These are phyloP conservation scores for Jackrogersella multiformis DNA, from an alignment of 495 filamentous ascomycete species.

Conservation along the genomic window DNA sequence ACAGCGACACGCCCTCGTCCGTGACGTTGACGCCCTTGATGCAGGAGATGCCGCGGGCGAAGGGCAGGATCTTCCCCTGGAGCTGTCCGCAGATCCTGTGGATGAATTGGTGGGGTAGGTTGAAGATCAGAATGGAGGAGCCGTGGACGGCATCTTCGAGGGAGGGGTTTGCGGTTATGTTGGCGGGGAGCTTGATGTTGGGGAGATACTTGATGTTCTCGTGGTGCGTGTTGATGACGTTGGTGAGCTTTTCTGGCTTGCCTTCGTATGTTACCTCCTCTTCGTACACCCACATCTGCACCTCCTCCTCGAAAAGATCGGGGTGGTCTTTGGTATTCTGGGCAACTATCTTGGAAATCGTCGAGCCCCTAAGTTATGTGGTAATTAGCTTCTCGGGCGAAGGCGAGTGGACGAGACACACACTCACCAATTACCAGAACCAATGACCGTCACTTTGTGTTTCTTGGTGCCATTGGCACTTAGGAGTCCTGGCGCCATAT, in stretches of 20 bases:
- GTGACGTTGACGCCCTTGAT: slow-evolving; percentile 97
- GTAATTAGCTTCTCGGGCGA: slow-evolving; percentile 20
- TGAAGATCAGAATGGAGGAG: slow-evolving; percentile 92
- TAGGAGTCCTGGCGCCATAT: slow-evolving; percentile 38
- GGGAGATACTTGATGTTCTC: slow-evolving; percentile 99
- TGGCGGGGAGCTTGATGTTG: slow-evolving; percentile 80
- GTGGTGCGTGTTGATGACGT: slow-evolving; percentile 88
- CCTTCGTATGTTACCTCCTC: slow-evolving; percentile 81
- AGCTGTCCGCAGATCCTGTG: slow-evolving; percentile 84
- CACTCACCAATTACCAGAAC: slow-evolving; percentile 93
- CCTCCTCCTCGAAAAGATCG: slow-evolving; percentile 82
- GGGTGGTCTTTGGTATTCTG: slow-evolving; percentile 84
- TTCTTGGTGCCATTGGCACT: slow-evolving; percentile 61
- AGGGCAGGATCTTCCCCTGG: slow-evolving; percentile 87
- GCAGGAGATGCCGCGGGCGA: slow-evolving; percentile 92
- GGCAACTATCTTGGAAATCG: slow-evolving; percentile 95
- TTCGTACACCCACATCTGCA: slow-evolving; percentile 98
- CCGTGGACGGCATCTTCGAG: slow-evolving; percentile 81
- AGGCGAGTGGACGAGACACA: not conserved
- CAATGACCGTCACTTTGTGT: slow-evolving; percentile 94
- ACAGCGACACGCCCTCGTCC: slow-evolving; percentile 80
- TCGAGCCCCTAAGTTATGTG: slow-evolving; percentile 74
- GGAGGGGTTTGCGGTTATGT: slow-evolving; percentile 90
- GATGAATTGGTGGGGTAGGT: slow-evolving; percentile 98
- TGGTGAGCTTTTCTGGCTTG: slow-evolving; percentile 82